Evolutionary conservation across 164 flowering plant species (phyloP).

Genomic region (Akebia trifoliata): DNA sequence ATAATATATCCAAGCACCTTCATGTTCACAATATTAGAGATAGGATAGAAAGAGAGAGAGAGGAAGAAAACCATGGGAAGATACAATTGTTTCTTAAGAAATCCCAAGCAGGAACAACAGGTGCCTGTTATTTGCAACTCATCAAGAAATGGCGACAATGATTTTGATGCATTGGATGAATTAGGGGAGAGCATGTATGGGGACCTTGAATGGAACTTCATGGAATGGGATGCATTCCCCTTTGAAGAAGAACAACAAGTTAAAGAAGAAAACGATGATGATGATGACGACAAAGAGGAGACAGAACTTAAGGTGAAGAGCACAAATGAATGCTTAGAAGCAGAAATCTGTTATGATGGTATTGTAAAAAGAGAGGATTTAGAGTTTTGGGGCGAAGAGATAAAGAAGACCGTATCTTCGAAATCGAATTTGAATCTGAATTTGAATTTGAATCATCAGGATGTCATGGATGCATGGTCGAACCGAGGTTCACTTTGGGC

Average conservation of each 20-base stretch:
- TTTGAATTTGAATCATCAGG: conserved; percentile 51
- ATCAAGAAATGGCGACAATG: background rate
- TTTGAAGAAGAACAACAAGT: conserved; percentile 13
- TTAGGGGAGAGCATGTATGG: conserved; percentile 14
- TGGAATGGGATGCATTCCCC: conserved; percentile 29
- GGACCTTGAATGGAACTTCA: conserved; percentile 30
- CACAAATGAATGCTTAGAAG: conserved; percentile 13
- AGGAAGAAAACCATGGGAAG: conserved; percentile 21
- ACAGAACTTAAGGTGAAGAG: conserved; percentile 9
- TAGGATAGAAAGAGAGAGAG: background rate
- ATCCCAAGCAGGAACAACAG: conserved; percentile 40
- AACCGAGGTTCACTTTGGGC: conserved; percentile 52
- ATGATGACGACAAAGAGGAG: conserved; percentile 14
- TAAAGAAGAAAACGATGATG: conserved; percentile 17
- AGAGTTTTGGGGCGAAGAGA: conserved; percentile 32
- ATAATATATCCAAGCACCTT: conserved; percentile 15
- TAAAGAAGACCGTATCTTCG: conserved; percentile 27
- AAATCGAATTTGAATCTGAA: too few species aligned
- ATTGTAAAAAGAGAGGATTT: conserved; percentile 20
- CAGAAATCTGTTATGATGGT: conserved; percentile 2
- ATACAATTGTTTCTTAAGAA: conserved; percentile 21
- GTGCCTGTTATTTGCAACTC: too few species aligned
- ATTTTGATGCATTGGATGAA: conserved; percentile 26
- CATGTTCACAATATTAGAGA: background rate
- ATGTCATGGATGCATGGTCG: conserved; percentile 64